Evolutionary conservation across 2,329 filamentous ascomycete species (phyloP), one percentile per base, ranked within the genome.

Genomic region (Purpureocillium lavendulum): DNA sequence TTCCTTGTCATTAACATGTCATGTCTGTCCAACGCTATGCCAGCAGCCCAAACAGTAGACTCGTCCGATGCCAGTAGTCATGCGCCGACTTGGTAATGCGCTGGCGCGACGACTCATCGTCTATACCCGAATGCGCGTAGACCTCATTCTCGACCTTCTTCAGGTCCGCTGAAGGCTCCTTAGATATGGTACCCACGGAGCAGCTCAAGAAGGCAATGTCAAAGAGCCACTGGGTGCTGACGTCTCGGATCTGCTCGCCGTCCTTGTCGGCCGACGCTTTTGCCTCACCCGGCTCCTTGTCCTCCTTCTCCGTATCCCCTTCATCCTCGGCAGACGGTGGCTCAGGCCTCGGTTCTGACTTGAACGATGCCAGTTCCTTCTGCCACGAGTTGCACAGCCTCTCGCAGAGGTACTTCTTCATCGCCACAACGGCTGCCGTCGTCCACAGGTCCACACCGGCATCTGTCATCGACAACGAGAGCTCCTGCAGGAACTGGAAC

Each of bases 51-150:
- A 96, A 95, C 18, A 96, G 60, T 46, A 96, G 61, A 57, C 76
- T 82, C 10, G 85, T 92, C 52, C 84, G 78, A 65, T 83, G 86
- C 79, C 86, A 92, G 59, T 92, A 94, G 38, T 89, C 86, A 34
- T 71, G 67, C 6, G 86, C 77, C 13, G 71, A 66, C 59, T 82
- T 84, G 48, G 56, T 60, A 30, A 94, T 59, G 45, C 75, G 75
- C 33, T 70, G 60, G 13, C 64, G 65, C 6, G 60, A 63, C 10
- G 67, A 59, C 21, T 72, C 67, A 4, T 72, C 55, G 1, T 71
- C 71, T 7, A 82, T 51, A 2, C 67, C 70, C 1, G 66, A 64
- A 31, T 61, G 67, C 30, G 62, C 49, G 29, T 65, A 63, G 2
- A 77, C 48, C 6, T 62, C 63, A 13, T 67, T 60, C 39, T 70